Evolutionary conservation across 352 stramenopile genomes (phyloP).

Genomic region (Phytopythium kandeliae): DNA sequence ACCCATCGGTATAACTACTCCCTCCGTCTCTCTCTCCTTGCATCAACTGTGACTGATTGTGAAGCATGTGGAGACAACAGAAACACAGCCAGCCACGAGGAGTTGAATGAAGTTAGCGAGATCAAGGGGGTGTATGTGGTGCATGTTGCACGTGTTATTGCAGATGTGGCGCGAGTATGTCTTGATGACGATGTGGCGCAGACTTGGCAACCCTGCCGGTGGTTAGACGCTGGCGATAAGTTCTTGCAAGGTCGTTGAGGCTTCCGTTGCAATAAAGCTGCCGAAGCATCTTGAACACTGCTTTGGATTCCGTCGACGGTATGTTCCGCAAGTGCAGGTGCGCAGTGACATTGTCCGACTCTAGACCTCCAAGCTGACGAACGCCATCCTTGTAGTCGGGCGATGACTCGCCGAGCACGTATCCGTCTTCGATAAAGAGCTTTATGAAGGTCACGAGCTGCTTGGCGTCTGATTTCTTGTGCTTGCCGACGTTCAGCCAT

Average conservation of each 20-base stretch:
- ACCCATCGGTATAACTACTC: too few relatives aligned
- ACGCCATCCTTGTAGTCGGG: slow-evolving; percentile 4
- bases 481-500: slow-evolving; percentile 5
- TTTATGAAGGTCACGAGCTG: slow-evolving; percentile 14
- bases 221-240: slow-evolving; percentile 2
- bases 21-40: too few relatives aligned
- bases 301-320: slow-evolving; percentile 3
- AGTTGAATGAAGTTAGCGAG: too few relatives aligned
- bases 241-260: slow-evolving; percentile 1
- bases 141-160: neutral
- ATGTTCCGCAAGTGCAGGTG: neutral
- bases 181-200: neutral
- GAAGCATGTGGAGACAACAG: too few relatives aligned
- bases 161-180: neutral
- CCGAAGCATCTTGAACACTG: slow-evolving; percentile 6
- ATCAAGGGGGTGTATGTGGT: too few relatives aligned
- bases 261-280: slow-evolving; percentile 5
- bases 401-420: slow-evolving; percentile 7
- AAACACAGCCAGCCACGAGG: too few relatives aligned
- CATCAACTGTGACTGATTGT: too few relatives aligned
- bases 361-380: slow-evolving; percentile 2
- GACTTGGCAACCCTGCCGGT: neutral
- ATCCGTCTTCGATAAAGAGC: slow-evolving; percentile 11
- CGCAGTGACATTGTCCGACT: neutral
- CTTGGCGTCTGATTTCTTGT: slow-evolving; percentile 16